Evolutionary conservation across 208 protist genomes (phyloP).

Genomic region (Trypanosoma melophagium): DNA sequence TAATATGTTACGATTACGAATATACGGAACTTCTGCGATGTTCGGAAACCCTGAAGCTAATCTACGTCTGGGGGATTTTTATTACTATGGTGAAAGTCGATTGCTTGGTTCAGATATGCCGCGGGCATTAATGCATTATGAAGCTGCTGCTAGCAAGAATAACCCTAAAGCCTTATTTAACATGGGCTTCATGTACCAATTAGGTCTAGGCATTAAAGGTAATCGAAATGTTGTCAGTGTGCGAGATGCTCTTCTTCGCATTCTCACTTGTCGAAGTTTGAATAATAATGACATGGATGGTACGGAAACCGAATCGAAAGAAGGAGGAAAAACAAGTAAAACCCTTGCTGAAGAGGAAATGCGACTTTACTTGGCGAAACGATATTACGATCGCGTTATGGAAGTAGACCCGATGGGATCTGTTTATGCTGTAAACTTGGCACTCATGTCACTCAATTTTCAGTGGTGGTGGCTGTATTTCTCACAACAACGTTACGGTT

Average conservation of each 20-base stretch:
- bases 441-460: constrained; percentile 33
- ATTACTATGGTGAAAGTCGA: constrained; percentile 60
- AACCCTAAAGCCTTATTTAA: constrained; percentile 58
- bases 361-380: constrained; percentile 45
- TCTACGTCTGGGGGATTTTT: constrained; percentile 70
- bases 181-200: constrained; percentile 67
- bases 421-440: constrained; percentile 28
- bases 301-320: background rate
- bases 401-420: constrained; percentile 8
- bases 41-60: constrained; percentile 34
- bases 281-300: background rate
- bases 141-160: constrained; percentile 33
- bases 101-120: constrained; percentile 46
- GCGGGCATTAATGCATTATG: constrained; percentile 62
- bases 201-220: constrained; percentile 33
- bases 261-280: constrained; percentile 12
- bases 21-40: constrained; percentile 37
- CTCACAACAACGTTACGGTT: constrained; percentile 20
- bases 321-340: constrained; percentile 1
- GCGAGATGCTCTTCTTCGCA: constrained; percentile 19
- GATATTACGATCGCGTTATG: constrained; percentile 38
- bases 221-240: background rate
- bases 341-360: constrained; percentile 14
- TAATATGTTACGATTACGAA: constrained; percentile 40
- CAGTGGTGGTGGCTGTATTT: constrained; percentile 48